phyloP scores from a whole-genome alignment of 257 asterid species.

The Primulina huaijiensis region DNA sequence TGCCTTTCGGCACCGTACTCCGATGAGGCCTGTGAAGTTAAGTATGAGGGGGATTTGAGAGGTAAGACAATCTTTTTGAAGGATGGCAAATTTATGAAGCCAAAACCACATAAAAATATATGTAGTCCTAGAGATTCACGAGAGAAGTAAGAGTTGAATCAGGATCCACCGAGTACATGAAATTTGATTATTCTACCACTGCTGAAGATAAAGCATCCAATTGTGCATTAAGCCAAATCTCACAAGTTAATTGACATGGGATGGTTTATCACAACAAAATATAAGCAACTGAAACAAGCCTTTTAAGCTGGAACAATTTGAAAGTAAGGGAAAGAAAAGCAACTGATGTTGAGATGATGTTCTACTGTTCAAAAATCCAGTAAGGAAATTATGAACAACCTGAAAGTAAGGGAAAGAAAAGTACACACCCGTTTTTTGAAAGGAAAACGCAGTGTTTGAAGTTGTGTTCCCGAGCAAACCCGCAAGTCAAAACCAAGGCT shows the following conservation, averaged over 20 bases:
- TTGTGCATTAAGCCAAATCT: neutral
- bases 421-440: conserved; percentile 74
- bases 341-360: neutral
- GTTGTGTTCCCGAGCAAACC: conserved; percentile 86
- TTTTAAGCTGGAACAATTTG: no score
- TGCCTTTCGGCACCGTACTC: conserved; percentile 94
- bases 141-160: no score
- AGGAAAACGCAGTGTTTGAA: conserved; percentile 85
- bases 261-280: neutral
- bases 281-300: no score
- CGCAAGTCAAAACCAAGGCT: conserved; percentile 93
- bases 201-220: neutral
- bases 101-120: no score
- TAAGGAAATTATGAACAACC: neutral
- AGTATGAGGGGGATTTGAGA: conserved; percentile 6
- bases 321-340: conserved; percentile 13
- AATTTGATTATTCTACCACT: neutral
- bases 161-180: neutral
- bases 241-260: neutral
- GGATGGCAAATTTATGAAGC: neutral
- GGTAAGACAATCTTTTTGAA: neutral
- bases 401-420: conserved; percentile 10
- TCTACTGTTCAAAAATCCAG: no score
- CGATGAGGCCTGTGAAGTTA: conserved; percentile 71
- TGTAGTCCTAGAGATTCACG: no score